Percentiles rank a stretch among this genome's conserved stretches.
phyloP scores from a whole-genome alignment of 768 basidiomycete genomes.

The Xerocomus brunneocitrinus region DNA sequence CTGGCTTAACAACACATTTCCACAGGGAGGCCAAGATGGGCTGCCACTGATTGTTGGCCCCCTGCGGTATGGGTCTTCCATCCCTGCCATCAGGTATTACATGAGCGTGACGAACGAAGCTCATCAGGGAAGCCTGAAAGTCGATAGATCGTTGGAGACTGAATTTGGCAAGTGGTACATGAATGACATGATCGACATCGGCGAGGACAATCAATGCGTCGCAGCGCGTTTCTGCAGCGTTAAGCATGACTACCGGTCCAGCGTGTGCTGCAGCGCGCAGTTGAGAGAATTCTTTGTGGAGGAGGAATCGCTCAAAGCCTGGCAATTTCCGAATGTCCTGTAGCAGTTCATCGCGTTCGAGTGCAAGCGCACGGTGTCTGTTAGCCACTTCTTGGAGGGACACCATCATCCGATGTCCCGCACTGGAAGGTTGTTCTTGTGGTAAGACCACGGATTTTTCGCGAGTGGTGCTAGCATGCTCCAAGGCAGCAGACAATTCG shows the following conservation, averaged over 20 bases:
- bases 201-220: not conserved
- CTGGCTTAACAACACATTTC: constrained; percentile 2
- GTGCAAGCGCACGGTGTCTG: not conserved
- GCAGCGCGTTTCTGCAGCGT: not conserved
- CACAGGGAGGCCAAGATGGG: constrained; percentile 1
- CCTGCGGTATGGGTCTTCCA: not conserved
- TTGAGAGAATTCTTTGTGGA: not conserved
- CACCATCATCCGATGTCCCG: not conserved
- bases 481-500: not conserved
- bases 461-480: not conserved
- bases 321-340: not conserved
- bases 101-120: not conserved
- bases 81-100: not conserved
- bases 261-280: not conserved
- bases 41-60: not conserved
- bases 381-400: not conserved
- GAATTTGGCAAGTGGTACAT: not conserved
- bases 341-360: not conserved
- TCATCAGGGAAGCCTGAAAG: not conserved
- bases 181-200: not conserved
- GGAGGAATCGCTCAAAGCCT: not conserved
- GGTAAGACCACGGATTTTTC: not conserved
- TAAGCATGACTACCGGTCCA: not conserved
- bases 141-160: not conserved
- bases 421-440: not conserved